Base-by-base conservation (phyloP, 208 protist species). In the Wallacemonas sp. region DNA sequence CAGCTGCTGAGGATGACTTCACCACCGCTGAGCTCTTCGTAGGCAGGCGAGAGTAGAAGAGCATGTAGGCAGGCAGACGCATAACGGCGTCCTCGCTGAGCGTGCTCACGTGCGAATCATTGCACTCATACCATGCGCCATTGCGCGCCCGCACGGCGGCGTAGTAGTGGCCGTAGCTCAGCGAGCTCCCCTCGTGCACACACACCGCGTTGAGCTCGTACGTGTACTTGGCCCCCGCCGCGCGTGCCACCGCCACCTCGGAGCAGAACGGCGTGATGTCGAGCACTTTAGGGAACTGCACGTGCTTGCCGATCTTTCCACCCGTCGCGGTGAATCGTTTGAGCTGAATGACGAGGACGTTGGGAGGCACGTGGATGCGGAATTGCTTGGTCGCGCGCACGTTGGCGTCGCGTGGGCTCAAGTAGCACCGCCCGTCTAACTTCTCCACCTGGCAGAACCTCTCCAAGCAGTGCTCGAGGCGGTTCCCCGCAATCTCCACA, bases 141-240 rank as follows among this genome's bases (percentile, higher is more conserved):
- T 97, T 96, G 2, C 77, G 62, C 21, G 77, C 83, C 21, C 82
- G 82, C 28, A 97, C 93, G 60, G 90, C 67, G 53, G 76, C 82
- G 76, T 93, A 97, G 80, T 98, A 98, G 67, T 98, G 95, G 19
- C 95, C 95, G 62, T 82, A 91, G 54, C 77, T 70, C 11, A 95
- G 44, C 31, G 85, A 86, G 39, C 62, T 47, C 14, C 95, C 95
- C 26, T 88, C 75, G 66, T 98, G 95, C 33, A 98, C 82, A 53
- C 93, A 84, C 31, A 98, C 63, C 24, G 89, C 91, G 67, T 90
- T 91, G 11, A 98, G 80, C 49, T 96, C 77, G 70, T 98, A 98
- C 28, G 66, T 33, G 41, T 47, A 75, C 41, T 55, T 53, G 44
- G 66, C 8, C 28, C 55, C 36, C 27, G 17, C 34, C 15, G 21